Evolutionary conservation across 225 moss, liverwort and hornwort species (phyloP), one percentile per base, ranked within the genome.

Genomic region (Ulota crispa): DNA sequence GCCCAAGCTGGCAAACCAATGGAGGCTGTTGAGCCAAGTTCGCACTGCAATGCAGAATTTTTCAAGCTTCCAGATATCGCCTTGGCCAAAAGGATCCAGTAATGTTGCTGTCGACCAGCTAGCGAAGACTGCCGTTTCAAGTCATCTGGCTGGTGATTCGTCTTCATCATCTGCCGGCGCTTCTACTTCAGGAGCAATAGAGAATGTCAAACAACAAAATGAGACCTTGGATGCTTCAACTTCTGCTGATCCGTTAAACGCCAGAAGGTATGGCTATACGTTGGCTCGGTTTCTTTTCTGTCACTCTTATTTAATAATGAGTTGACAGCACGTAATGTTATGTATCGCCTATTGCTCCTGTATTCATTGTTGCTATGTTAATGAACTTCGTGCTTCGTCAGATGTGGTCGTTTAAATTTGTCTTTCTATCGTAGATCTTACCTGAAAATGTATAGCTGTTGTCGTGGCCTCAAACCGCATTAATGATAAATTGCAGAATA

Each of bases 1-100:
- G 63, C 88, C 88, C 59, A 88, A 91, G 84, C 66, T 82, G 13
- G 79, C 86, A 34, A 91, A 86, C 68, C 88, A 88, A 76, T 82
- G 78, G 88, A 88, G 76, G 71, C 66, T 91, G 65, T 82, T 88
- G 60, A 80, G 53, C 32, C 82, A 86, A 69, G 90, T 91, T 84
- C 77, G 64, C 24, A 66, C 36, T 8, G 73, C 79, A 12, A 82
- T 84, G 77, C 79, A 62, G 75, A 86, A 64, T 24, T 86, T 91
- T 50, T 34, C 80, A 57, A 72, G 47, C 63, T 88, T 91, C 32
- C 30, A 65, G 55, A 67, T 91, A 79, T 60, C 63, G 2, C 75
- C 77, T 23, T 70, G 80, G 80, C 78, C 78, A 9, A 88, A 84
- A 86, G 86, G 84, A 70, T 32, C 70, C 67, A 67, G 82, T 70